Percentiles rank a stretch among this genome's conserved stretches.
Conservation (phyloP, 2,329 filamentous ascomycete genomes). For the Cladosporium oxysporum region DNA sequence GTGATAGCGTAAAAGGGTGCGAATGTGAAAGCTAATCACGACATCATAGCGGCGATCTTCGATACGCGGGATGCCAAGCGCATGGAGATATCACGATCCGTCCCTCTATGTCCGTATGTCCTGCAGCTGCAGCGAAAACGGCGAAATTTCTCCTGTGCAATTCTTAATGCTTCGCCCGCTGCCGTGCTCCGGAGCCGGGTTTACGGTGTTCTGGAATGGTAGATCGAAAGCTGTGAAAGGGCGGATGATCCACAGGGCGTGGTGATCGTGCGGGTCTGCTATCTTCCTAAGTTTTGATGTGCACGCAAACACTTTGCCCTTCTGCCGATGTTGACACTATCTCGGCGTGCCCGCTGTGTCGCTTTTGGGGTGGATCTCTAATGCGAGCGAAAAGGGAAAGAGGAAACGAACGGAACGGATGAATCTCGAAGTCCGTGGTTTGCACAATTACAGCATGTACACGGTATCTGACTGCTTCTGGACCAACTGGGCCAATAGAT, state of each 20-base stretch:
- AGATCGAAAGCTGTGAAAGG: constrained; percentile 6
- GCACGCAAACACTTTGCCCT: neutral
- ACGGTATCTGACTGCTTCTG: neutral
- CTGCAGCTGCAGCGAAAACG: neutral
- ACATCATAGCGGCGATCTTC: constrained; percentile 16
- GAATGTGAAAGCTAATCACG: constrained; percentile 9
- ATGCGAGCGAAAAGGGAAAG: constrained; percentile 6
- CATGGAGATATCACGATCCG: neutral
- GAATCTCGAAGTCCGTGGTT: neutral
- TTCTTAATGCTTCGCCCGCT: neutral
- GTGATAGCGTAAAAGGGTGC: neutral
- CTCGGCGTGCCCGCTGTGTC: constrained; percentile 3
- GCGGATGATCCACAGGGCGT: neutral
- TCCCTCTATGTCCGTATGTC: neutral
- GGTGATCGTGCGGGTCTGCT: neutral
- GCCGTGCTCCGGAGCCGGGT: neutral
- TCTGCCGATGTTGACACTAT: neutral
- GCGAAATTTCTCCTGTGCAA: neutral
- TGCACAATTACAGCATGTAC: neutral
- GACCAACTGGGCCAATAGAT: neutral
- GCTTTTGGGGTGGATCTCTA: neutral
- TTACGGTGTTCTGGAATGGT: constrained; percentile 10
- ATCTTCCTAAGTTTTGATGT: neutral
- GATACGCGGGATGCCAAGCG: constrained; percentile 7
- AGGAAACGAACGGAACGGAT: constrained; percentile 6